Base-by-base conservation (phyloP, 2,329 filamentous ascomycete species). In the Colletotrichum lindemuthianum region DNA sequence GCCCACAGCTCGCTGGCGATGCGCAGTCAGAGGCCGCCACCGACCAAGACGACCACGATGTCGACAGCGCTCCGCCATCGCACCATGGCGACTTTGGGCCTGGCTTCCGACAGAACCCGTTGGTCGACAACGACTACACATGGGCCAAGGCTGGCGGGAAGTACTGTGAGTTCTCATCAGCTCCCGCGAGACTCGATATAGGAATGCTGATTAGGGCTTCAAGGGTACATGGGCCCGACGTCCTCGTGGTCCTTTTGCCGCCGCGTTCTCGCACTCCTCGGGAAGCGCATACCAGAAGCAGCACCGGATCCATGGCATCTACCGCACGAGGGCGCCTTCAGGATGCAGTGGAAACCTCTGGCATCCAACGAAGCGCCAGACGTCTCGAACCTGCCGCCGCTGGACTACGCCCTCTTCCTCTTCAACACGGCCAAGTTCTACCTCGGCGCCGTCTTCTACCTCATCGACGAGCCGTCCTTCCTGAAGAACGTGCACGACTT, bases 181-280 rank as follows among this genome's bases (percentile, higher is more conserved):
- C 40, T 15, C 40, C 8, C 40, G 12, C 13, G 40, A 43, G 9
- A 10, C 40, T n/a, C 40, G 10, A 43, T 8, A 0, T 5, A 12
- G 15, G 12, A 43, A 2, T 3, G 13, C 2, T 12, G 33, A 47
- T 12, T 5, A n/a, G 7, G 4, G 2, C 10, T 41, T 13, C 8
- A 33, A 75, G 73, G 73, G 74, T 75, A 75, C 57, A 75, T 75
- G 71, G 75, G 74, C 1, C 74, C 75, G 2, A 74, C 74, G 1
- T 77, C 74, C 3, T 75, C 74, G 24, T 77, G 75, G 75, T 75
- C 75, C 4, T 76, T 77, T 49, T 76, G 74, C 52, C 72, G 74
- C 32, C 70, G 75, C 4, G 75, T 77, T 2, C 58, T 77, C 8
- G 71, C 71, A 16, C 63, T 76, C 0, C 71, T 77, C 36, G 74